Conservation (phyloP, 73 alveolate species). For the Tetrahymena borealis region DNA sequence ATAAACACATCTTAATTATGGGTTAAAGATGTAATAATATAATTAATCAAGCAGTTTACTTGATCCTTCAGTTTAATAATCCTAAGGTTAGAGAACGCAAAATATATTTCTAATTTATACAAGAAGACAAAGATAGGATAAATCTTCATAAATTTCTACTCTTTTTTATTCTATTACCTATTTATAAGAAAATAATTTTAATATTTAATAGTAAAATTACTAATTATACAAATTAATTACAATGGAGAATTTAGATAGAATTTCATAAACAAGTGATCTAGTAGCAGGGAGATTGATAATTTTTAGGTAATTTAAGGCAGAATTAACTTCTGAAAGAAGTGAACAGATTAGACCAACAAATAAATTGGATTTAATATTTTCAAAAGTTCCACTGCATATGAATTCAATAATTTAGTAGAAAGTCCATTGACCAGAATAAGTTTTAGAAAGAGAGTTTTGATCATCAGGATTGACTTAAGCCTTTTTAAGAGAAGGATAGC, state of each 20-base stretch:
- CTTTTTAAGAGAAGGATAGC: not conserved
- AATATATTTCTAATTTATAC: not conserved
- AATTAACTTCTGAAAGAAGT: not conserved
- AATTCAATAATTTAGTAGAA: not conserved
- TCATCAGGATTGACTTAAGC: not conserved
- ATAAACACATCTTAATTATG: not conserved
- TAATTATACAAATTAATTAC: not conserved
- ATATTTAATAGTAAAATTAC: not conserved
- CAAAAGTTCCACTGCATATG: not conserved
- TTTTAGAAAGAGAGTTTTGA: not conserved
- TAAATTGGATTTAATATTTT: not conserved
- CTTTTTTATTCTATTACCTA: not conserved
- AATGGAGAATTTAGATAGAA: not conserved
- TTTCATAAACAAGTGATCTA: not conserved
- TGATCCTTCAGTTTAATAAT: not conserved
- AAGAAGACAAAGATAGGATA: not conserved
- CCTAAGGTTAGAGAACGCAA: not conserved
- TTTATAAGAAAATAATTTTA: not conserved
- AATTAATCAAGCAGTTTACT: not conserved
- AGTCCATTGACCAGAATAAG: not conserved
- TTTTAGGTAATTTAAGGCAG: not conserved
- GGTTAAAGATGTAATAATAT: not conserved
- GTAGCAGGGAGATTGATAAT: not conserved
- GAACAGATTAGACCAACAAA: not conserved
- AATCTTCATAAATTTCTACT: not conserved